Base-by-base conservation (phyloP, 805 yeast species). In the Yamadazyma scolyti region DNA sequence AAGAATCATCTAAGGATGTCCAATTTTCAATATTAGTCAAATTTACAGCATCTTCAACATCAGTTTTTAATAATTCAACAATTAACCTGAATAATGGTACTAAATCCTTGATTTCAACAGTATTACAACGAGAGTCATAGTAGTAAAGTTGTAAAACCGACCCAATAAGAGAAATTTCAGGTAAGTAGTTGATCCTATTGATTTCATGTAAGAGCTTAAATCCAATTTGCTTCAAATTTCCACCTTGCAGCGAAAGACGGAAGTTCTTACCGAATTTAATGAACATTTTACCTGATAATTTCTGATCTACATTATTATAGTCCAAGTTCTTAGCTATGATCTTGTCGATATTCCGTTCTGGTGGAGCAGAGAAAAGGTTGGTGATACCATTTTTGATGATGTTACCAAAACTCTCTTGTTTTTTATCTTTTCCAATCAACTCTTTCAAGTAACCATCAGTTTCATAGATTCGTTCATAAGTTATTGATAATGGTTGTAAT, bases 401-500 rank as follows among this genome's bases (percentile, higher is more conserved):
- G 28, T 47, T 61, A 27, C 50, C 31, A 24, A 73, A 61, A 34
- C 70, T 66, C 49, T 76, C 82, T 39, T 68, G 71, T 34, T 63
- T 64, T 52, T 76, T 76, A 46, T 76, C 81, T 28, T 61, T 59
- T 15, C 82, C 82, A 27, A 73, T 59, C 29, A 77, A 58, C 47
- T 77, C 82, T 25, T 67, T 65, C 16, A 75, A 68, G 44, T 75
- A 77, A 2, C 76, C 70, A 39, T 65, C 71, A 5, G 68, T 53
- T 47, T 77, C 83, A 30, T 75, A 73, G 7, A 76, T 73, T 36
- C 77, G 62, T 50, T 77, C 83, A 42, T 77, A 77, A 36, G 74
- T 75, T 15, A 78, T 73, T 13, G 79, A 63, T 2, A 77, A 61
- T 0, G 83, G 83, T 35, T 71, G 72, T 28, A 76, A 36, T 31